Evolutionary conservation across 305 asterid species (phyloP).

Genomic region (Vinca major): DNA sequence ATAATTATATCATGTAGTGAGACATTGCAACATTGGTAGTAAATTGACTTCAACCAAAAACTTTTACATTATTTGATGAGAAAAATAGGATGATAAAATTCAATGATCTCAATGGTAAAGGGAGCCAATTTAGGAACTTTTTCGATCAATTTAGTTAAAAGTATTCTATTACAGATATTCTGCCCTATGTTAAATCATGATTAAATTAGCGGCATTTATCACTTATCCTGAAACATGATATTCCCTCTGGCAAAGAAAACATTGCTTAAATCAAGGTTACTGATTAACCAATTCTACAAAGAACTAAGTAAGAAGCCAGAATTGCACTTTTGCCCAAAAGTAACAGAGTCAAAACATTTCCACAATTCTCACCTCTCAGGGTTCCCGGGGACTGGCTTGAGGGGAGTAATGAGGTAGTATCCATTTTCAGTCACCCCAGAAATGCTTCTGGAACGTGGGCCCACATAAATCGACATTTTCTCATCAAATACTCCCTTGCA

Average conservation of each 20-base stretch:
- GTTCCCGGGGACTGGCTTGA: conserved; percentile 46
- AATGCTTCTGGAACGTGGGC: conserved; percentile 94
- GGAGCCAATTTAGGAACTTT: not conserved
- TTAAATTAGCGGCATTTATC: not conserved
- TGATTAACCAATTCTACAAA: not conserved
- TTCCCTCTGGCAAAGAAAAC: not conserved
- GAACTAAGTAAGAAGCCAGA: not conserved
- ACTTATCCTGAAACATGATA: not conserved
- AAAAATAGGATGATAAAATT: not conserved
- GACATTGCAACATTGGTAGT: not conserved
- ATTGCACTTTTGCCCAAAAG: not conserved
- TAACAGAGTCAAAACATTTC: not conserved
- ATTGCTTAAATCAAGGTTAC: not conserved
- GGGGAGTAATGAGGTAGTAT: conserved; percentile 74
- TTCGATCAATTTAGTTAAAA: no score
- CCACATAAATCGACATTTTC: conserved; percentile 59
- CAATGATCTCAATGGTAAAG: not conserved
- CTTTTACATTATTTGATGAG: no score
- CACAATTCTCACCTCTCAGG: conserved; percentile 46
- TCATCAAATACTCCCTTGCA: conserved; percentile 75
- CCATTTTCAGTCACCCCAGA: conserved; percentile 97
- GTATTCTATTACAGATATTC: no score
- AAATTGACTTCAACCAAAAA: not conserved
- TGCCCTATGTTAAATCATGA: no score
- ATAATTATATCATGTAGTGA: no score